Evolutionary conservation across 2,329 filamentous ascomycete species (phyloP), one percentile per base, ranked within the genome.

Genomic region (Paecilomyces variotii): DNA sequence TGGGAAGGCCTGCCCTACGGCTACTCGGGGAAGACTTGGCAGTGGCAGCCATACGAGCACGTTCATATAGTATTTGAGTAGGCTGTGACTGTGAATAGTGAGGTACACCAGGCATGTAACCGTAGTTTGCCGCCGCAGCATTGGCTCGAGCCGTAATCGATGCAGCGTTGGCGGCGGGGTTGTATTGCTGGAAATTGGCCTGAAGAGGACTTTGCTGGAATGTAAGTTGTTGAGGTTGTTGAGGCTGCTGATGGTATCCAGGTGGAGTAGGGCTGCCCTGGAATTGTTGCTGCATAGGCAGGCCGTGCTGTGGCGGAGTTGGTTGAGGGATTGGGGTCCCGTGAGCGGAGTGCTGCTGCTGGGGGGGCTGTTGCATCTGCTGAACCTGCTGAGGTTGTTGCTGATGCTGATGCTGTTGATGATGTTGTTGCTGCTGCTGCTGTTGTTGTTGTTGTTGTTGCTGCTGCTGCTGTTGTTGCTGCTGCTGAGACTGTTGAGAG

Each of bases 61-160:
- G 76, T 64, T 84, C 82, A 61, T 85, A 85, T 1, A 84, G 73
- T 7, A 83, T 80, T 63, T 82, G 80, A 2, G 82, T 85, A 5
- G 78, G 77, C 53, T 78, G 76, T 2, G 76, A 77, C 60, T 79
- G 77, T 6, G 76, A 78, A 54, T 74, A 73, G 64, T 78, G 77
- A n/a, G 75, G 75, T 14, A 76, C 75, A 7, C 74, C 75, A 5
- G 74, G 74, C 72, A 76, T 75, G 56, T 77, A 77, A n/a, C 72
- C 73, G 59, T 76, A 75, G 54, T 74, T 76, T 30, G 72, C 67
- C 1, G 71, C 68, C 25, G 70, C 69, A 11, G 72, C 67, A 61
- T 72, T 71, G 1, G 68, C 62, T 54, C 73, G 68, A 11, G 65
- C 55, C 10, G 65, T 51, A 65, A 68, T 56, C 68, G 68, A 28